Percentiles rank a stretch among this genome's conserved stretches.
Conservation (phyloP, 2,329 filamentous ascomycete species). For the Penicillium sp. region DNA sequence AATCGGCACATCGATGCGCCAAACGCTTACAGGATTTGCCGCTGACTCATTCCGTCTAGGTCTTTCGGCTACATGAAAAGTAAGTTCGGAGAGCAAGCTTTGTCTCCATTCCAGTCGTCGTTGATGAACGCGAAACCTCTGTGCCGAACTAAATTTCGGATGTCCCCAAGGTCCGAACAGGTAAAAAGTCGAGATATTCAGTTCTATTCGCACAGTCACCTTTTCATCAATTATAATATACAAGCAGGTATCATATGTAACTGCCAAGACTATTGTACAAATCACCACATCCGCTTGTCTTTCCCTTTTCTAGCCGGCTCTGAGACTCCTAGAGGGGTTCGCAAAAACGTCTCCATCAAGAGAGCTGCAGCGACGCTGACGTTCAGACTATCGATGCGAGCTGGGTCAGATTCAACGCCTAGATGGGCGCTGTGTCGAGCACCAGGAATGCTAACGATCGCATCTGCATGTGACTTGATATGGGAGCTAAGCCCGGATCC, state of each 20-base stretch:
- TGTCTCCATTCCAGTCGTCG: not conserved
- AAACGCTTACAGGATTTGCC: not conserved
- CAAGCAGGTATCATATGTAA: slow-evolving; percentile 11
- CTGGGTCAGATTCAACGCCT: slow-evolving; percentile 34
- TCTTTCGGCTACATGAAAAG: not conserved
- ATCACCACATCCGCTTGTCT: slow-evolving; percentile 17
- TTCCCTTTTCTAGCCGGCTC: slow-evolving; percentile 19
- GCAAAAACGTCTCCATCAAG: slow-evolving; percentile 50
- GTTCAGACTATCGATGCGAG: slow-evolving; percentile 82
- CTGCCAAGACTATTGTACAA: slow-evolving; percentile 10
- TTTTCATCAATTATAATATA: slow-evolving; percentile 7
- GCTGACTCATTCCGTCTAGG: not conserved
- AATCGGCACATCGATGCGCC: slow-evolving; percentile 2
- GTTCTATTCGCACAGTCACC: not conserved
- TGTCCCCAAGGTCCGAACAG: not conserved
- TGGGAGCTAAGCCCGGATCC: slow-evolving; percentile 67
- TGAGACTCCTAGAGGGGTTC: slow-evolving; percentile 30
- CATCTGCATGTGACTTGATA: slow-evolving; percentile 65
- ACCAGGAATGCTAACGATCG: slow-evolving; percentile 61
- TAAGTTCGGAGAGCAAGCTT: not conserved
- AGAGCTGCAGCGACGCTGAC: slow-evolving; percentile 85
- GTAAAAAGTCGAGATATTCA: not conserved
- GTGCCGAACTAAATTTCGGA: not conserved
- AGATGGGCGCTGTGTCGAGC: slow-evolving; percentile 44
- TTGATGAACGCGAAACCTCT: not conserved